These are phyloP conservation scores for Apophysomyces sp. DNA, from an alignment of 371 early-diverging fungal species.

Conservation along the genomic window DNA sequence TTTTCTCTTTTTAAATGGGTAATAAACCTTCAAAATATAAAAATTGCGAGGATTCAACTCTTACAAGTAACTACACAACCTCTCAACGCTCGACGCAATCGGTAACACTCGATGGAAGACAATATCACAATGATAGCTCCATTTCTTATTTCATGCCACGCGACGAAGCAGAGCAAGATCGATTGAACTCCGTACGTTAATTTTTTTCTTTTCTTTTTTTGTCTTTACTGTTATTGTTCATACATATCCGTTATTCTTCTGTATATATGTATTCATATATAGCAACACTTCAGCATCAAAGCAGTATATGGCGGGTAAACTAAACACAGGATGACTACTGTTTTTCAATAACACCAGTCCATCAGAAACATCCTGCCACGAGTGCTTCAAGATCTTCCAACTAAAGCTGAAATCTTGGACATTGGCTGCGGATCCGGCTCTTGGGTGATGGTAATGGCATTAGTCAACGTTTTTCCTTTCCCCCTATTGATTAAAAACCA, in stretches of 20 bases:
- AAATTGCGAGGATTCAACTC: constrained; percentile 6
- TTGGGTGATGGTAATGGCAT: constrained; percentile 22
- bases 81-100: constrained; percentile 7
- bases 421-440: constrained; percentile 28
- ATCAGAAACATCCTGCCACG: constrained; percentile 27
- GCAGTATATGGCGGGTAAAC: constrained; percentile 16
- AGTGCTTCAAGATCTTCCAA: constrained; percentile 12
- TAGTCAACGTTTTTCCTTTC: neutral
- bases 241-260: neutral
- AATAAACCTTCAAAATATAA: constrained; percentile 19
- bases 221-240: neutral
- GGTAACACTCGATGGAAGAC: constrained; percentile 34
- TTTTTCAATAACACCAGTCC: neutral
- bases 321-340: too few relatives aligned
- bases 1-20: constrained; percentile 19
- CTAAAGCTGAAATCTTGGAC: constrained; percentile 21
- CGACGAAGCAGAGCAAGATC: constrained; percentile 50
- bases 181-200: constrained; percentile 42
- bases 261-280: neutral
- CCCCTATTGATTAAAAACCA: neutral
- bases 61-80: constrained; percentile 6
- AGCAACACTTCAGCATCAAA: constrained; percentile 1
- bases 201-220: neutral
- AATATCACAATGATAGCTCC: constrained; percentile 35
- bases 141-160: constrained; percentile 42